These are phyloP conservation scores for Pisolithus orientalis DNA, from an alignment of 768 basidiomycete species.

Conservation along the genomic window DNA sequence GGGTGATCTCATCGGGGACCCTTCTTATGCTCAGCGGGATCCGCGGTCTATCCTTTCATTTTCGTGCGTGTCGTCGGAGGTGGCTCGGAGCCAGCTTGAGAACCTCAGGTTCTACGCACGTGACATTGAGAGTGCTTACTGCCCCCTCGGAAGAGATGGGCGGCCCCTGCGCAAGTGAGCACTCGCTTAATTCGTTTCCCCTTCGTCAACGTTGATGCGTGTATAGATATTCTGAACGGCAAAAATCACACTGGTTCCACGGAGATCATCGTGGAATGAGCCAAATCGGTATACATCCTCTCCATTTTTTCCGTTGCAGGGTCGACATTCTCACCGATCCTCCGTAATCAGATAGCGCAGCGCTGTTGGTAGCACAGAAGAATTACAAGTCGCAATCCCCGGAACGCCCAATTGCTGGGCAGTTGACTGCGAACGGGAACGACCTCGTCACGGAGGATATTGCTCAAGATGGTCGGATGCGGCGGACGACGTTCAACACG, in stretches of 20 bases:
- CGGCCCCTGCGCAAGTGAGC: conserved; percentile 56
- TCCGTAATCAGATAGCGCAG: conserved; percentile 15
- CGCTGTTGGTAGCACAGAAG: conserved; percentile 15
- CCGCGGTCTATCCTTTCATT: conserved; percentile 64
- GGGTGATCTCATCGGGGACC: conserved; percentile 43
- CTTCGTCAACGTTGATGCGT: background rate
- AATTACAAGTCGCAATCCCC: conserved; percentile 15
- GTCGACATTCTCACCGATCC: conserved; percentile 1
- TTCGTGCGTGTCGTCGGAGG: conserved; percentile 50
- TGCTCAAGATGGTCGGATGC: conserved; percentile 35
- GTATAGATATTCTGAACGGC: conserved; percentile 54
- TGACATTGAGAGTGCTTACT: conserved; percentile 42
- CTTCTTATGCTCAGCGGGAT: conserved; percentile 42
- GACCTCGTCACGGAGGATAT: conserved; percentile 33
- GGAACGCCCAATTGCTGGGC: conserved; percentile 19
- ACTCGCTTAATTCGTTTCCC: conserved; percentile 1
- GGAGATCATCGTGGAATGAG: conserved; percentile 51
- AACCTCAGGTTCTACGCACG: conserved; percentile 40
- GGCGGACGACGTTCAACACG: conserved; percentile 33
- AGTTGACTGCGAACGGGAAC: conserved; percentile 28
- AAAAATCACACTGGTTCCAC: conserved; percentile 58
- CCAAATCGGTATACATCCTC: conserved; percentile 39
- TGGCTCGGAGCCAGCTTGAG: conserved; percentile 46
- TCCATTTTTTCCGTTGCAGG: conserved; percentile 2
- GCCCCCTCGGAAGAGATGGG: conserved; percentile 52